Percentiles rank a stretch among this genome's conserved stretches.
These are phyloP conservation scores for Penicillium paneum DNA, from an alignment of 2,329 filamentous ascomycete genomes.

Conservation along the genomic window DNA sequence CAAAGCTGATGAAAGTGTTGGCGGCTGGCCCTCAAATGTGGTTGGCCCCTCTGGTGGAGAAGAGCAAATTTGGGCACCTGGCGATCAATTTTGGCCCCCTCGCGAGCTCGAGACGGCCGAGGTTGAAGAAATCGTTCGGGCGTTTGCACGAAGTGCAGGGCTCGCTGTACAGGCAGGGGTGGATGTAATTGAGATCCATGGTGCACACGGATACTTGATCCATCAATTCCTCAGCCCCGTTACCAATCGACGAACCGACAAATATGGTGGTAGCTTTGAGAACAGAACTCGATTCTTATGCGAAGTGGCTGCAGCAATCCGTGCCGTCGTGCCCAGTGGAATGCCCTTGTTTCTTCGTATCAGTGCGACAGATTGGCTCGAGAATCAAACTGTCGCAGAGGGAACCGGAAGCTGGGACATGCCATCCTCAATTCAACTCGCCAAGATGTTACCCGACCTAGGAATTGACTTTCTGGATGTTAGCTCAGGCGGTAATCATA, in stretches of 20 bases:
- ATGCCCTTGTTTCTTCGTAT: conserved; percentile 72
- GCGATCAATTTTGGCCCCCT: conserved; percentile 60
- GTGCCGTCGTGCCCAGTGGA: conserved; percentile 58
- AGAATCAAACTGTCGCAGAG: conserved; percentile 37
- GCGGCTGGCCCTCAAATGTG: conserved; percentile 55
- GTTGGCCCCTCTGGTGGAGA: conserved; percentile 35
- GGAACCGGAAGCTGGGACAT: conserved; percentile 41
- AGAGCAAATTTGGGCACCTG: conserved; percentile 59
- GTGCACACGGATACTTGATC: conserved; percentile 73
- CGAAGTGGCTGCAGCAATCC: conserved; percentile 61
- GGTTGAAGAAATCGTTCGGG: conserved; percentile 61
- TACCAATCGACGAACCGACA: conserved; percentile 62
- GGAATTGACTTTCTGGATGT: conserved; percentile 49
- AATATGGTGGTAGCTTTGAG: conserved; percentile 50
- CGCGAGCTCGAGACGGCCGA: conserved; percentile 65
- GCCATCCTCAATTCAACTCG: conserved; percentile 38
- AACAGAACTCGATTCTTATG: conserved; percentile 66
- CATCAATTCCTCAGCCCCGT: conserved; percentile 67
- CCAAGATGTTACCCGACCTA: conserved; percentile 40
- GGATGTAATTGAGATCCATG: conserved; percentile 75
- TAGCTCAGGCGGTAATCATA: conserved; percentile 46
- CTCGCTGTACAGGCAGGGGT: conserved; percentile 66
- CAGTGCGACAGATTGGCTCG: conserved; percentile 70
- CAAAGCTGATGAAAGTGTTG: conserved; percentile 49
- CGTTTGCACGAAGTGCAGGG: conserved; percentile 57